phyloP scores from a whole-genome alignment of 768 basidiomycete species.

The Boletellus ananiceps region DNA sequence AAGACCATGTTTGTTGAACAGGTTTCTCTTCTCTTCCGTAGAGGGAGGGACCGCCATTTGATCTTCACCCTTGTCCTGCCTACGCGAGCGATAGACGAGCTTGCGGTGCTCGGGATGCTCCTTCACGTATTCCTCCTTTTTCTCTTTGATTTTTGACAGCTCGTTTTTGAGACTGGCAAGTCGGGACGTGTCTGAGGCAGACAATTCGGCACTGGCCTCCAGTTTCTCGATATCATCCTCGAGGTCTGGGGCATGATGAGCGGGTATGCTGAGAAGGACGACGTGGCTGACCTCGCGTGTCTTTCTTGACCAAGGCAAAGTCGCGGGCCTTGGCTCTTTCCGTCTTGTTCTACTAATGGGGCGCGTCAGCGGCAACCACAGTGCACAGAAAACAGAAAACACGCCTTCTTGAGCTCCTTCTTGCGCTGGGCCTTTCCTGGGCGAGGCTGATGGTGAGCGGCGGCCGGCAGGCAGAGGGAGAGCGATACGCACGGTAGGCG shows the following conservation, averaged over 20 bases:
- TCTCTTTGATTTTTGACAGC: constrained; percentile 71
- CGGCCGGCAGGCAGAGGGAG: neutral
- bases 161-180: constrained; percentile 72
- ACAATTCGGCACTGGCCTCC: constrained; percentile 42
- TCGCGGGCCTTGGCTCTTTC: constrained; percentile 78
- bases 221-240: constrained; percentile 76
- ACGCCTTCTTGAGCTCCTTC: constrained; percentile 90
- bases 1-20: constrained; percentile 80
- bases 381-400: constrained; percentile 13
- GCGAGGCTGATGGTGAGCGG: constrained; percentile 1
- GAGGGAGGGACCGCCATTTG: constrained; percentile 37
- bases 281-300: constrained; percentile 63
- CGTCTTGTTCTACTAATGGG: constrained; percentile 81
- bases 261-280: neutral
- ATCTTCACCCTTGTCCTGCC: constrained; percentile 37
- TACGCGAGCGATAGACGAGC: constrained; percentile 67
- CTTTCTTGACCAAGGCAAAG: constrained; percentile 90
- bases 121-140: constrained; percentile 87
- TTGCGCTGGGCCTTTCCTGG: constrained; percentile 88
- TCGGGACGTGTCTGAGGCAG: constrained; percentile 56
- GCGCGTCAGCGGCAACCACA: constrained; percentile 7
- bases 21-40: constrained; percentile 50
- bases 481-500: constrained; percentile 63
- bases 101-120: constrained; percentile 92
- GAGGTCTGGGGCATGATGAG: constrained; percentile 49